Base-by-base conservation (phyloP, 345 rosid genomes). In the Eucalyptus urophylla region DNA sequence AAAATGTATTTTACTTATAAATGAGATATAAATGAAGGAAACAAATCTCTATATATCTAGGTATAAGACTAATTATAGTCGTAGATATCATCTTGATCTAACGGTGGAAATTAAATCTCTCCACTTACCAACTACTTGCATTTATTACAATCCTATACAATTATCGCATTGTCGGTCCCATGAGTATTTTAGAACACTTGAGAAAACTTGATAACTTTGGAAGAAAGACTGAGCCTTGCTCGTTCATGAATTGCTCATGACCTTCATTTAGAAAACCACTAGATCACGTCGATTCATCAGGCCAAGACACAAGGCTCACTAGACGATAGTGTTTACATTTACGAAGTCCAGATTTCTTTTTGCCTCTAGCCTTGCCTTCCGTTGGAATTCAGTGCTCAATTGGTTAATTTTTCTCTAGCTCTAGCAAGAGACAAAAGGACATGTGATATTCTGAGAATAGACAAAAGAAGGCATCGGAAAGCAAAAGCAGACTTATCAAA, bases 41-140 rank as follows among this genome's bases (percentile, higher is more conserved):
- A 53, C 0, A 53, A 8, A 2, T 5, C 15, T 1, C 50, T 49
- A 13, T 49, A 49, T 49, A 5, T 49, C 50, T 2, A 5, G 15
- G 2, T 21, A 53, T 53, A 19, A 53, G 25, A 0, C 58, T 0
- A 53, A 53, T 0, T 53, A 53, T 53, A 53, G 25, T 5, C 2
- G 0, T 21, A 53, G 0, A 8, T 53, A 53, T 53, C 10, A 0
- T 53, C 2, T 53, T 53, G 24, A 53, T 53, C 1, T 53, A 53
- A 53, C 0, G 2, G 11, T 53, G 0, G 5, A 53, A 53, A 53
- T 53, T 53, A 53, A 0, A 53, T 53, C 0, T 21, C 5, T 0
- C 1, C 0, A 53, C 0, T 21, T 53, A 19, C 25, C 58, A 53
- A 21, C 2, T 53, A 4, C 0, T 0, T 19, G 1, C 0, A 0